Base-by-base conservation (phyloP, 2,329 filamentous ascomycete species). In the Aspergillus glaucus region DNA sequence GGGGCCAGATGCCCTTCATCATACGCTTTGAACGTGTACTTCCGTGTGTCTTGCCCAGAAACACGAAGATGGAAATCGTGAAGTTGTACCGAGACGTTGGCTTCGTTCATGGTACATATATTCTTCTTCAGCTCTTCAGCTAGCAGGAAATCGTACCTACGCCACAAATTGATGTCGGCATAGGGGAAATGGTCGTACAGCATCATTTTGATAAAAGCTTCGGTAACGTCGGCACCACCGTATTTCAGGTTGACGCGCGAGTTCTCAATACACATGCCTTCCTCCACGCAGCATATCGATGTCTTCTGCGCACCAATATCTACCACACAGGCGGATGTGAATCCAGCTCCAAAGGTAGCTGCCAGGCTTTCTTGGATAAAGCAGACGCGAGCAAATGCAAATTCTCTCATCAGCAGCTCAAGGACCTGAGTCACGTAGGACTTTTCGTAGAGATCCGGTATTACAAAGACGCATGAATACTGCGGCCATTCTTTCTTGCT, bases 221-320 rank as follows among this genome's bases (percentile, higher is more conserved):
- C 89, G 0, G 93, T 97, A 34, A 97, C 87, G 67, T 98, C 93
- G 60, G 80, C 84, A 1, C 93, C 93, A 45, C 93, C 93, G 61
- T 86, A 95, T 67, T 98, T 97, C 55, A 98, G 74, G 66, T 97
- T 97, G 64, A 98, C 82, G 14, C 93, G 83, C 14, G 93, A 98
- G 64, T 96, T 92, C 55, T 97, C 93, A 22, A 95, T 80, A 62
- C 88, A 90, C 70, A 98, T 86, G 2, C 93, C 93, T 67, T 98
- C 93, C 61, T 98, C 93, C 9, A 98, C 91, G 58, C 93, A 98
- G 53, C 91, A 92, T 28, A 98, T 87, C 0, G 93, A 95, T 1
- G 93, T 97, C 77, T 98, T 98, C 65, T 97, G 90, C 1, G 93
- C 92, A 10, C 93, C 93, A 49, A 98, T 86, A 65, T 98, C 93